These are phyloP conservation scores for Solanum stenotomum DNA, from an alignment of 257 asterid species.

Conservation along the genomic window DNA sequence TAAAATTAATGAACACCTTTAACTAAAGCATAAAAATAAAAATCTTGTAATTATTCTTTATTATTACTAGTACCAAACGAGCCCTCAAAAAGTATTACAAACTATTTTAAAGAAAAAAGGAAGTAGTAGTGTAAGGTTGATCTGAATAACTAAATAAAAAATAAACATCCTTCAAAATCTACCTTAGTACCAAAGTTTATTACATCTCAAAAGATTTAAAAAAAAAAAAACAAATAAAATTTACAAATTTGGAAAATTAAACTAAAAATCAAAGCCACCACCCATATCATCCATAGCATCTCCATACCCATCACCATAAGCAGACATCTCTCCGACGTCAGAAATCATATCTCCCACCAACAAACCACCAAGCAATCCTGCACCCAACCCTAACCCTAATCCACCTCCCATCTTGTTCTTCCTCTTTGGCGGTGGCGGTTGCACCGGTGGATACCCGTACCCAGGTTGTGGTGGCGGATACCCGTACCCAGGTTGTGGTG, in stretches of 20 bases:
- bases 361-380: conserved; percentile 86
- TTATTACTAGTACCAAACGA: neutral
- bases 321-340: conserved; percentile 34
- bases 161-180: neutral
- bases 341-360: conserved; percentile 70
- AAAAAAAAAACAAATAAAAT: neutral
- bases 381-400: conserved; percentile 73
- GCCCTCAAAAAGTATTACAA: neutral
- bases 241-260: neutral
- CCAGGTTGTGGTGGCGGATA: conserved; percentile 10
- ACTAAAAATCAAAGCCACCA: conserved; percentile 12
- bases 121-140: neutral
- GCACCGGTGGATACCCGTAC: conserved; percentile 30
- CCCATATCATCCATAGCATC: conserved; percentile 22
- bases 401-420: conserved; percentile 39
- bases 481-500: conserved; percentile 10
- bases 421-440: conserved; percentile 43
- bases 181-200: neutral
- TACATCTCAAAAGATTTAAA: neutral
- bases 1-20: neutral
- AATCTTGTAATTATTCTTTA: neutral
- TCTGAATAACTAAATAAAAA: neutral
- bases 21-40: neutral
- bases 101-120: neutral
- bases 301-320: conserved; percentile 23